Evolutionary conservation across 306 rosid species (phyloP), one percentile per base, ranked within the genome.

Genomic region (Quercus rubra): DNA sequence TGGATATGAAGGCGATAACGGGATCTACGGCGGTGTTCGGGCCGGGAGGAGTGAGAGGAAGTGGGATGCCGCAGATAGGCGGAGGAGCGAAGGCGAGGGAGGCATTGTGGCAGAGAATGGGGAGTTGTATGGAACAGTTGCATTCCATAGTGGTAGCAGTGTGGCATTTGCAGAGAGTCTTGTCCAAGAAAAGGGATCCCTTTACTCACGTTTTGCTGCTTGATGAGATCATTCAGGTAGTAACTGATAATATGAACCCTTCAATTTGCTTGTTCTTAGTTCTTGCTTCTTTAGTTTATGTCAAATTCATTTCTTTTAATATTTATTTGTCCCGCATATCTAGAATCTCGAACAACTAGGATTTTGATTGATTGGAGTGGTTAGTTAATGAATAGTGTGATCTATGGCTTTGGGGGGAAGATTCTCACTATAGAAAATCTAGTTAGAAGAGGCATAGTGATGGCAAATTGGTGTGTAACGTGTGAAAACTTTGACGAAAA

Each of bases 91-190:
- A 95, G 90, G 98, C 98, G 3, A 87, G 93, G 84, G 99, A 93
- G 61, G 93, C 91, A 17, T 68, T 93, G 62, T 95, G 99, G 99
- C 98, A 91, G 83, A 88, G 97, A 72, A 79, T 93, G 88, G 97
- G 93, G 77, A 89, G 76, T 69, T 91, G 93, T 81, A 91, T 95
- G 99, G 99, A 95, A 66, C 92, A 87, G 78, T 76, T 95, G 86
- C 98, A 95, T 89, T 95, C 96, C 1, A 86, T 90, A 43, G 87
- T 93, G 75, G 94, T 95, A 0, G 92, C 92, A 0, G 93, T 93
- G 43, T 95, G 99, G 98, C 99, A 95, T 71, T 87, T 95, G 89
- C 98, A 95, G 87, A 90, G 98, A 82, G 98, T 95, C 71, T 88
- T 95, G 70, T 95, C 98, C 5, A 95, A 95, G 84, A 95, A 95